Percentiles rank a stretch among this genome's conserved stretches.
Conservation (phyloP, 164 flowering plant species). For the Platanus orientalis region DNA sequence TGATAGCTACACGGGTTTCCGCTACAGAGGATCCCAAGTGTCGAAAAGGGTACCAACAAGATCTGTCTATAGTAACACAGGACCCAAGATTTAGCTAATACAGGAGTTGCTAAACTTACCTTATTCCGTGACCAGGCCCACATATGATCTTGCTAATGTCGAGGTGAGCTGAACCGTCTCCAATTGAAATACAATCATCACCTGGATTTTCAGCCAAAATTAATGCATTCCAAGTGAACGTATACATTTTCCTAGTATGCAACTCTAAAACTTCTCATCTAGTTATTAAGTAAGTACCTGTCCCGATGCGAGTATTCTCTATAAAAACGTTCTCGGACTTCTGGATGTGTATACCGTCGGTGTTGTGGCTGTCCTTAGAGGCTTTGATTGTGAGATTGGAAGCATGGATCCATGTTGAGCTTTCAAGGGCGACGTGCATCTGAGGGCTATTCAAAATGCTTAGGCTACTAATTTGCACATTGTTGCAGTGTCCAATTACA, state of each 20-base stretch:
- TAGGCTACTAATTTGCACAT: conserved; percentile 11
- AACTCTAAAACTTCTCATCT: too few species aligned
- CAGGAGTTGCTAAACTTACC: conserved; percentile 16
- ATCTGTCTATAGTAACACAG: too few species aligned
- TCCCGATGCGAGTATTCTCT: conserved; percentile 10
- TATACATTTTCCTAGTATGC: too few species aligned
- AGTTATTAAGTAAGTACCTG: conserved; percentile 15
- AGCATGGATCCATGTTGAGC: neutral
- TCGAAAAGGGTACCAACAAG: too few species aligned
- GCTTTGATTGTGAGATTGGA: conserved; percentile 18
- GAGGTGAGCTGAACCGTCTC: conserved; percentile 16
- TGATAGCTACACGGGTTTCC: too few species aligned
- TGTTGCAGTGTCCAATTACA: conserved; percentile 7
- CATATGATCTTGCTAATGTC: conserved; percentile 14
- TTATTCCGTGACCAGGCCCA: conserved; percentile 45
- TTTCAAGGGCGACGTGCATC: conserved; percentile 18
- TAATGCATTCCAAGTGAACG: neutral
- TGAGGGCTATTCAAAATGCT: conserved; percentile 17
- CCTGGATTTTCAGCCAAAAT: conserved; percentile 14
- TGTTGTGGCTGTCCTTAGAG: conserved; percentile 30
- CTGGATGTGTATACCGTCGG: conserved; percentile 34
- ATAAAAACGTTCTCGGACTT: conserved; percentile 12
- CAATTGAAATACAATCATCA: conserved; percentile 40
- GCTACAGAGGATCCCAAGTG: too few species aligned
- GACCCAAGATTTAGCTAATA: too few species aligned